phyloP scores from a whole-genome alignment of 495 filamentous ascomycete genomes.

The Penicillium ucsense region DNA sequence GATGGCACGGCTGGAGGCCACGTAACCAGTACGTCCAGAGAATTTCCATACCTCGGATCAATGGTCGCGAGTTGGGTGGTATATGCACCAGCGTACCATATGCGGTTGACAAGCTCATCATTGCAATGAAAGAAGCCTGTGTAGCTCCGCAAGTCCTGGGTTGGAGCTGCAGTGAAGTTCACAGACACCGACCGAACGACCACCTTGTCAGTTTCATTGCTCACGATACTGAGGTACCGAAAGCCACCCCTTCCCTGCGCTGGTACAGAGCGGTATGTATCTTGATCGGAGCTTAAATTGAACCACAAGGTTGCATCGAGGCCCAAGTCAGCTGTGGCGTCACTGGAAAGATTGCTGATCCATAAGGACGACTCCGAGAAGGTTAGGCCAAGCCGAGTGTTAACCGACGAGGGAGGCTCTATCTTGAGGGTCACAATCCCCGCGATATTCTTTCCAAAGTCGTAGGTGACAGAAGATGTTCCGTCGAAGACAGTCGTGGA shows the following conservation, averaged over 20 bases:
- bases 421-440: conserved; percentile 31
- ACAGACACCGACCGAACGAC: conserved; percentile 9
- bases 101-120: conserved; percentile 45
- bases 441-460: conserved; percentile 38
- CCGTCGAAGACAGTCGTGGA: conserved; percentile 2
- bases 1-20: conserved; percentile 10
- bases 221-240: conserved; percentile 31
- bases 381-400: conserved; percentile 32
- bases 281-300: conserved; percentile 12
- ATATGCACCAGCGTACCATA: conserved; percentile 58
- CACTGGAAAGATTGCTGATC: conserved; percentile 29
- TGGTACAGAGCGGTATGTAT: conserved; percentile 20
- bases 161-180: conserved; percentile 27
- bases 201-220: conserved; percentile 14
- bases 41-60: conserved; percentile 37
- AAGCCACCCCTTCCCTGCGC: conserved; percentile 33
- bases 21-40: conserved; percentile 29
- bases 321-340: conserved; percentile 33
- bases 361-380: conserved; percentile 35
- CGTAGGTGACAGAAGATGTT: conserved; percentile 32
- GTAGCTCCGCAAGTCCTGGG: conserved; percentile 44
- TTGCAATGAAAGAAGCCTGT: conserved; percentile 50
- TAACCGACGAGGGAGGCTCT: conserved; percentile 9
- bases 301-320: conserved; percentile 35
- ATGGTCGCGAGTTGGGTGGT: conserved; percentile 50